Conservation (phyloP, 345 rosid species). For the Abelmoschus esculentus region DNA sequence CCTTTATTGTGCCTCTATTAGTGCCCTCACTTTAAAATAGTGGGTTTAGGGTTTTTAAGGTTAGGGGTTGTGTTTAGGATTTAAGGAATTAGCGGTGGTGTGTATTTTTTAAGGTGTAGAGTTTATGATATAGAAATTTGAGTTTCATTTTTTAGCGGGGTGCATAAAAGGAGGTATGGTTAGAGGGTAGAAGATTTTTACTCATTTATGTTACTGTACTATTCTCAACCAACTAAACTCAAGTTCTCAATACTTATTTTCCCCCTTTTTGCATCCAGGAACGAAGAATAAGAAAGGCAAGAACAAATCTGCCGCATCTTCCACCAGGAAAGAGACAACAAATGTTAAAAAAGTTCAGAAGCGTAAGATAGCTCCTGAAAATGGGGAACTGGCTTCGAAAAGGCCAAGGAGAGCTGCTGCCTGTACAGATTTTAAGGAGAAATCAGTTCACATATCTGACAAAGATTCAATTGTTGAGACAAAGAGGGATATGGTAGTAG, state of each 20-base stretch:
- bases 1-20: too few relatives aligned
- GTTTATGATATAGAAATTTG: too few relatives aligned
- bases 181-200: too few relatives aligned
- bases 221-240: not conserved
- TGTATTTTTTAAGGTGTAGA: too few relatives aligned
- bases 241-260: not conserved
- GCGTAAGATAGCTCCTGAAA: not conserved
- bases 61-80: too few relatives aligned
- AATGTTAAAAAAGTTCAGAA: not conserved
- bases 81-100: too few relatives aligned
- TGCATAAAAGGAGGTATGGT: too few relatives aligned
- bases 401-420: slow-evolving; percentile 80
- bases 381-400: slow-evolving; percentile 20
- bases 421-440: slow-evolving; percentile 57
- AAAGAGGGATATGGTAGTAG: slow-evolving; percentile 35
- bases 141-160: too few relatives aligned
- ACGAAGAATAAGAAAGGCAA: slow-evolving; percentile 8
- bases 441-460: slow-evolving; percentile 31
- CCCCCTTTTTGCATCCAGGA: not conserved
- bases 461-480: slow-evolving; percentile 38
- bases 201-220: not conserved
- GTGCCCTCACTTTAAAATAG: too few relatives aligned
- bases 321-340: not conserved
- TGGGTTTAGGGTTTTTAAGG: too few relatives aligned
- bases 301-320: not conserved